Evolutionary conservation across 2,329 filamentous ascomycete species (phyloP).

Genomic region (Scedosporium apiospermum): DNA sequence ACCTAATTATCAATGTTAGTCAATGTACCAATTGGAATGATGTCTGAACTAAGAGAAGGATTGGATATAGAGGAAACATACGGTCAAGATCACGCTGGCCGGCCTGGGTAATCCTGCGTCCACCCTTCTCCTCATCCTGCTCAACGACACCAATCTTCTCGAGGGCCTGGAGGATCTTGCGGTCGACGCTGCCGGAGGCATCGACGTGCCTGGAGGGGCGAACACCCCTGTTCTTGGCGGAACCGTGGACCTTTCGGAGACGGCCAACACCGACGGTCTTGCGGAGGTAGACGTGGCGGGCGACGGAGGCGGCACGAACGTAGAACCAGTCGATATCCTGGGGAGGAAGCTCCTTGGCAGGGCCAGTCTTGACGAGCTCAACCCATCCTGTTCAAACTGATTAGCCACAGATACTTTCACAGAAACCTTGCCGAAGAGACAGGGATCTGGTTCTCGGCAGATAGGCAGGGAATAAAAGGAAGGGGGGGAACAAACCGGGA

Average conservation of each 20-base stretch:
- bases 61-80: conserved; percentile 20
- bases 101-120: conserved; percentile 93
- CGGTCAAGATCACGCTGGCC: conserved; percentile 99
- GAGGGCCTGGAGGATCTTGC: conserved; percentile 92
- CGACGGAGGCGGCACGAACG: conserved; percentile 84
- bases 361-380: conserved; percentile 97
- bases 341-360: conserved; percentile 93
- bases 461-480: neutral
- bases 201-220: conserved; percentile 91
- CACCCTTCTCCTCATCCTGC: conserved; percentile 97
- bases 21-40: too few relatives aligned
- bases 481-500: conserved; percentile 54
- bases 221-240: conserved; percentile 92
- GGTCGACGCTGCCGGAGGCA: conserved; percentile 90
- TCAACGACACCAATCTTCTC: conserved; percentile 99
- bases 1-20: conserved; percentile 26
- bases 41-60: too few relatives aligned
- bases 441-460: conserved; percentile 7
- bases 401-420: neutral
- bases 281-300: conserved; percentile 97
- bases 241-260: conserved; percentile 92
- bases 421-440: too few relatives aligned
- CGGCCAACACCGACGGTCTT: conserved; percentile 99
- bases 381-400: conserved; percentile 70
- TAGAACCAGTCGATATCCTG: conserved; percentile 98